These are phyloP conservation scores for Quercus bicolor DNA, from an alignment of 306 rosid genomes.

Conservation along the genomic window DNA sequence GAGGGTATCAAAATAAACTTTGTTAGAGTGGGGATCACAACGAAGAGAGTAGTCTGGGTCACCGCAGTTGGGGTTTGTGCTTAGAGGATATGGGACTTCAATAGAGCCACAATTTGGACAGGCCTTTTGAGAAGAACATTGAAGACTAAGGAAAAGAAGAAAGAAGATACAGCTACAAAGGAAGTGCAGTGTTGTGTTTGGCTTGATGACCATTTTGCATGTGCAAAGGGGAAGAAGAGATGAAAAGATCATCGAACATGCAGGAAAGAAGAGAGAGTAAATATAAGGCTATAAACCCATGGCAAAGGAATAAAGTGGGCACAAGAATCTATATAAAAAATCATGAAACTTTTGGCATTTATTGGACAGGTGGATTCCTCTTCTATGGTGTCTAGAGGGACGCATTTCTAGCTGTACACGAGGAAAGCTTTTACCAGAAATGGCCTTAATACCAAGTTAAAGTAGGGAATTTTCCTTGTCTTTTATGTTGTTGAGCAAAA, in stretches of 20 bases:
- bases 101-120: constrained; percentile 78
- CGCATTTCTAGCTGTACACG: constrained; percentile 25
- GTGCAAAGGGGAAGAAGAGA: constrained; percentile 24
- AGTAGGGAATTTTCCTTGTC: constrained; percentile 7
- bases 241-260: constrained; percentile 27
- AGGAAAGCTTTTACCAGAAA: constrained; percentile 40
- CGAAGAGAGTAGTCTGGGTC: constrained; percentile 59
- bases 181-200: constrained; percentile 34
- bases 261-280: constrained; percentile 21
- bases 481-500: constrained; percentile 22
- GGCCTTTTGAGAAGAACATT: constrained; percentile 51
- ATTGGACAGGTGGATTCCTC: constrained; percentile 55
- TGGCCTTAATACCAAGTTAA: constrained; percentile 18
- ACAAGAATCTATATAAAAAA: constrained; percentile 49
- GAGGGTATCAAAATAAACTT: constrained; percentile 57
- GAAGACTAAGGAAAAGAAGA: constrained; percentile 31
- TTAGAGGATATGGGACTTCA: constrained; percentile 79
- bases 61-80: constrained; percentile 77
- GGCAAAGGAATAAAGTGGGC: constrained; percentile 59
- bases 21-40: constrained; percentile 57
- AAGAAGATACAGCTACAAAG: constrained; percentile 30
- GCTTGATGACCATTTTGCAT: constrained; percentile 42
- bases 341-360: constrained; percentile 29
- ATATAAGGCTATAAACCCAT: constrained; percentile 25
- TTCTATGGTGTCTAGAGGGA: constrained; percentile 29